Evolutionary conservation across 2,329 filamentous ascomycete species (phyloP), one percentile per base, ranked within the genome.

Genomic region (Capronia coronata): DNA sequence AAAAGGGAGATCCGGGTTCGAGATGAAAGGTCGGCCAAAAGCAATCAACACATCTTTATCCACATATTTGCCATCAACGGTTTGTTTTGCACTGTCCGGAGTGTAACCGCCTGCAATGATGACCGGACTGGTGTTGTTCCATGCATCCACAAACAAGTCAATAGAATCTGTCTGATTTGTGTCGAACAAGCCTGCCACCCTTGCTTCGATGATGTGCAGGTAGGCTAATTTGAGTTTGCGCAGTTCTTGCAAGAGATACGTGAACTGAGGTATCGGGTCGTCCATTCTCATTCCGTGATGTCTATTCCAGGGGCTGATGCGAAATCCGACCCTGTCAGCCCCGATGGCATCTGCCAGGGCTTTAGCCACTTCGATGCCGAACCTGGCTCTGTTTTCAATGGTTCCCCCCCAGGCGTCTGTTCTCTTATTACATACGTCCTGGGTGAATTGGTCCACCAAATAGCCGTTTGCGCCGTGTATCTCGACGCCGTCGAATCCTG

Each of bases 261-360:
- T 66, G 59, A 83, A 84, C 49, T 84, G 79, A 0, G 79, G 75
- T 6, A 77, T 60, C 0, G 79, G 78, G 29, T 83, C 70, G 0
- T 64, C 18, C 8, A 82, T 81, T 37, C 67, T 65, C 79, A 83
- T 68, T 55, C 71, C 69, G 9, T 53, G 32, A 58, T 74, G 79
- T 2, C 76, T 58, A 2, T 75, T 73, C 52, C 75, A 75, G 0
- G 73, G 74, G 1, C 68, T 67, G 6, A 76, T 62, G 2, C 74
- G 67, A 35, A 75, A 71, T 2, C 67, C 64, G 21, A 74, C 23
- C 32, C 69, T 73, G 1, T 73, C 65, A 14, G 70, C 62, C 3
- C 48, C 48, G 13, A 56, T 30, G 2, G 48, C 44, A 4, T 54
- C 32, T 8, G n/a, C n/a, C 1, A 78, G 62, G 0, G 67, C 65